Percentiles rank a stretch among this genome's conserved stretches.
These are phyloP conservation scores for Candolleomyces efflorescens DNA, from an alignment of 768 basidiomycete species.

Conservation along the genomic window DNA sequence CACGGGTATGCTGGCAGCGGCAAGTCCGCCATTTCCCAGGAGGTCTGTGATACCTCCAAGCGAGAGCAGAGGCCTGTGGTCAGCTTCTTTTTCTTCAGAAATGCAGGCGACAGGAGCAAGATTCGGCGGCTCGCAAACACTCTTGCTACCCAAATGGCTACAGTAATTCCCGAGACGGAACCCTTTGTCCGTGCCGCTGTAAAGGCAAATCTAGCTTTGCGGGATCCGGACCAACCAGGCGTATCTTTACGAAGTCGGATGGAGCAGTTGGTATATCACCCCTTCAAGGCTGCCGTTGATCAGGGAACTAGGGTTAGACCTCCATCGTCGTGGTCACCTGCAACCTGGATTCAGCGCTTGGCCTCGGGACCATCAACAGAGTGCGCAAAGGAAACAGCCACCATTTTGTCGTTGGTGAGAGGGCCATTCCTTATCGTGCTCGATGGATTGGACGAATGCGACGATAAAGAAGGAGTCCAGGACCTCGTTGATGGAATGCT, in stretches of 20 bases:
- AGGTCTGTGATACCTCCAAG: constrained; percentile 7
- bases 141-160: constrained; percentile 2
- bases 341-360: too few relatives aligned
- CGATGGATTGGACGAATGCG: background rate
- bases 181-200: background rate
- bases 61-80: background rate
- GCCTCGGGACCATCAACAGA: too few relatives aligned
- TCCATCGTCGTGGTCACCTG: too few relatives aligned
- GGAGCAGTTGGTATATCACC: background rate
- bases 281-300: background rate
- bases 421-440: background rate
- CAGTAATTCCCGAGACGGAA: background rate
- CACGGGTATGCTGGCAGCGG: constrained; percentile 16
- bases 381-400: too few relatives aligned
- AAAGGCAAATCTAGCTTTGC: background rate
- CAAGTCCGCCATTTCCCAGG: constrained; percentile 15
- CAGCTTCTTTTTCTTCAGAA: constrained; percentile 14
- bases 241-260: background rate
- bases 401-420: background rate
- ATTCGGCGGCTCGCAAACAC: constrained; percentile 5
- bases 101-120: constrained; percentile 1
- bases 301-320: background rate
- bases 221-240: background rate
- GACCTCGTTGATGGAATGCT: background rate
- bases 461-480: background rate